Evolutionary conservation across 2,329 filamentous ascomycete genomes (phyloP).

Genomic region (Diplodia corticola): DNA sequence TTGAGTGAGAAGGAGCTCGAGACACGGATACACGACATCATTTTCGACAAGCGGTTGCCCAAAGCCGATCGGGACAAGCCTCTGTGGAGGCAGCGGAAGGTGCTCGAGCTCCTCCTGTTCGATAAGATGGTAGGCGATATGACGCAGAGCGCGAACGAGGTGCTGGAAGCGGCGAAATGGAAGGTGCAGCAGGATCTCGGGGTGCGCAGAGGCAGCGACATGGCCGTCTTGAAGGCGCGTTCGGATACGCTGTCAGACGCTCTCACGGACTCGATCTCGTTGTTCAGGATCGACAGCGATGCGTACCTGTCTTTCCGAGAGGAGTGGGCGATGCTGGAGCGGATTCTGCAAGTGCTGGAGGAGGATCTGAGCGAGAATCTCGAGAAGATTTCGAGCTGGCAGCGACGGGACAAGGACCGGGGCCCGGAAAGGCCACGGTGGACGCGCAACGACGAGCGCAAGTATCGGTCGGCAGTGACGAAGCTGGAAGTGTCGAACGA

Average conservation of each 20-base stretch:
- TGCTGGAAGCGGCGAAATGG: background rate
- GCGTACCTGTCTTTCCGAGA: constrained; percentile 17
- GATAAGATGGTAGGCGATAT: constrained; percentile 28
- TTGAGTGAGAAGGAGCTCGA: constrained; percentile 15
- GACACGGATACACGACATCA: background rate
- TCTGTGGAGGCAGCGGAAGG: constrained; percentile 32
- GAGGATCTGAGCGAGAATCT: constrained; percentile 28
- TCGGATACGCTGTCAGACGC: constrained; percentile 5
- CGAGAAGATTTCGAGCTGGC: constrained; percentile 31
- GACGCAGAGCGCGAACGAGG: background rate
- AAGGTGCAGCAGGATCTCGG: background rate
- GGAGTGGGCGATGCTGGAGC: constrained; percentile 26
- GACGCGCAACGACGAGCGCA: constrained; percentile 37
- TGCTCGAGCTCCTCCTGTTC: constrained; percentile 33
- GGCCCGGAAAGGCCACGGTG: constrained; percentile 34
- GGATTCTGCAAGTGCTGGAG: constrained; percentile 28
- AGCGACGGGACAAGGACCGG: constrained; percentile 30
- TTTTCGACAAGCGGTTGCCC: constrained; percentile 4
- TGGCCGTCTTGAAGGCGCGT: background rate
- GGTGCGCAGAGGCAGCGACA: background rate
- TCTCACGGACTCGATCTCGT: background rate
- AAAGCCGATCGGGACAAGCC: constrained; percentile 2
- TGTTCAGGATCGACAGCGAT: constrained; percentile 15
- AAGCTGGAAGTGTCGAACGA: constrained; percentile 24
- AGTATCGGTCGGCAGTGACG: constrained; percentile 31